A percentile compares a stretch with the other conserved stretches of the same genome.
Evolutionary conservation across 768 basidiomycete genomes (phyloP).

Genomic region (Pulveroboletus sp.): DNA sequence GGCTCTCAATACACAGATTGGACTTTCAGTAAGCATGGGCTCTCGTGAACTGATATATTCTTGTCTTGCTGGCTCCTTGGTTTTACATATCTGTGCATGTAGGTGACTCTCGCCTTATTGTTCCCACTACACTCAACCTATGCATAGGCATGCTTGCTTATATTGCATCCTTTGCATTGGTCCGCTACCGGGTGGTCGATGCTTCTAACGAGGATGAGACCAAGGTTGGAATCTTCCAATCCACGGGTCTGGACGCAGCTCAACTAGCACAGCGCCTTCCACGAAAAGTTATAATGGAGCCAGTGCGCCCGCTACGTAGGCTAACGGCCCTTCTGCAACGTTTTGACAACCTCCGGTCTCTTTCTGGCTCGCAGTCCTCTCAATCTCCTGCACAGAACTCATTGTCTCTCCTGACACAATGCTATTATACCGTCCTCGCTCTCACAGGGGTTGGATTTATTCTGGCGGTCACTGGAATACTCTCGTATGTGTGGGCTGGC

Average conservation of each 20-base stretch:
- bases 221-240: slow-evolving; percentile 9
- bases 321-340: neutral
- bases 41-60: slow-evolving; percentile 25
- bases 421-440: slow-evolving; percentile 25
- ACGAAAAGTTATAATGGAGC: slow-evolving; percentile 15
- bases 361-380: neutral
- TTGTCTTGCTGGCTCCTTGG: slow-evolving; percentile 27
- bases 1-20: slow-evolving; percentile 18
- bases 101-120: slow-evolving; percentile 3
- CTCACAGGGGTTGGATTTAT: slow-evolving; percentile 23
- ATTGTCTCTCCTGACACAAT: slow-evolving; percentile 19
- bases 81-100: slow-evolving; percentile 30
- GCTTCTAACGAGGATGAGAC: slow-evolving; percentile 8
- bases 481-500: slow-evolving; percentile 23
- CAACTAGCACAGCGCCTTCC: slow-evolving; percentile 5
- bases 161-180: slow-evolving; percentile 25
- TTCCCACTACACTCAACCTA: neutral
- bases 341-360: neutral
- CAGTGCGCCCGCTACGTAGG: slow-evolving; percentile 6
- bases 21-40: neutral
- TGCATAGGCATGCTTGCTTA: slow-evolving; percentile 26
- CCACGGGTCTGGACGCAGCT: neutral
- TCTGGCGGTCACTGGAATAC: slow-evolving; percentile 24
- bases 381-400: slow-evolving; percentile 7
- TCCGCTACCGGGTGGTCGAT: slow-evolving; percentile 26